phyloP scores from a whole-genome alignment of 129 eudicot genomes.

The Artemisia argyi region DNA sequence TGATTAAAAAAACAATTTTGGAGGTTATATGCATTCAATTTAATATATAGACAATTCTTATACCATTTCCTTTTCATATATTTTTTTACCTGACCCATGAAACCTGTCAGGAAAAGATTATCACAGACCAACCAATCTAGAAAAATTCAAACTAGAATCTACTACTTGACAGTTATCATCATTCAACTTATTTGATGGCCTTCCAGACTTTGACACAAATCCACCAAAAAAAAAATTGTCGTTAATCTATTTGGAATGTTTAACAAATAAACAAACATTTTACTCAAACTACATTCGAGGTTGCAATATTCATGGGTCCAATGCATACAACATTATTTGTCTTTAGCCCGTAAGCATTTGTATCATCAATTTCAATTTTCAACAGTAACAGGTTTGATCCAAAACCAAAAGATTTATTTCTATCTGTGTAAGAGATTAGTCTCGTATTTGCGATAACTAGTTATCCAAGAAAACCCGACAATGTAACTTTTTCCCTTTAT shows the following conservation, averaged over 20 bases:
- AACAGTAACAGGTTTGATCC: not conserved
- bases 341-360: not conserved
- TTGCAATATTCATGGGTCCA: slow-evolving; percentile 1
- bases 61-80: not conserved
- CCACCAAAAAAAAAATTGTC: not conserved
- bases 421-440: not conserved
- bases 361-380: not conserved
- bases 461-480: not conserved
- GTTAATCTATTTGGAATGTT: not conserved
- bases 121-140: too few species aligned
- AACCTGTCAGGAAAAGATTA: too few species aligned
- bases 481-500: not conserved
- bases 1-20: not conserved
- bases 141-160: not conserved
- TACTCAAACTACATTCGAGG: not conserved
- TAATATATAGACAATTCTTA: not conserved
- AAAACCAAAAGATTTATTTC: not conserved
- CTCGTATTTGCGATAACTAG: not conserved
- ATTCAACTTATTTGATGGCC: not conserved
- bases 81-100: not conserved
- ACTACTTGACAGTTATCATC: not conserved
- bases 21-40: not conserved
- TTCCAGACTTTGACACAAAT: not conserved
- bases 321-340: not conserved
- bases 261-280: not conserved